Evolutionary conservation across 73 alveolate species (phyloP), one percentile per base, ranked within the genome.

Genomic region (Symbiodinium pilosum): DNA sequence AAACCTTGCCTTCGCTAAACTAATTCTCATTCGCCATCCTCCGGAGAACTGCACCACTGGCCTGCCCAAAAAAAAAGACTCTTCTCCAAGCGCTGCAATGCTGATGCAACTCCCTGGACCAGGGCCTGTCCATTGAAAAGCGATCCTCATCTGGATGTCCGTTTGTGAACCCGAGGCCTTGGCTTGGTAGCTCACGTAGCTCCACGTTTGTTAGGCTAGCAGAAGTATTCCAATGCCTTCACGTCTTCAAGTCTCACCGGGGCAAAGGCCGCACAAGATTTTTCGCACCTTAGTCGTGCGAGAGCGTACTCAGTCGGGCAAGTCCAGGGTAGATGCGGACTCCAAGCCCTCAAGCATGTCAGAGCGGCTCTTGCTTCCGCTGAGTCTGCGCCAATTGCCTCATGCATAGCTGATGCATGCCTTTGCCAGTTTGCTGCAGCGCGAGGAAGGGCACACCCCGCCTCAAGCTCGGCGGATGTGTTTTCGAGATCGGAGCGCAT

Each of bases 11-110:
- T 99, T 99, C 68, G 99, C 99, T 71, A 99, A 39, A 43, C 99
- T 94, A 43, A 99, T 99, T 71, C 99, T 96, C 99, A 99, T 99
- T 44, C 99, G 98, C 99, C 99, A 99, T 75, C 99, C 99, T 87
- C 99, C 99, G 20, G 99, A 99, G 75, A 99, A 99, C 77, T 99
- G 99, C 94, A 93, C 99, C 12, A 84, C 98, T 20, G 96, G 98
- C 97, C 97, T 91, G 51, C 44, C 44, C 11, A 38, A 38, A 34
- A 47, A 47, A 14, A n/a, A 47, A 47, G 14, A 47, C 59, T 47
- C 59, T 47, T 47, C 59, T 9, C 59, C 6, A 47, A 47, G 14
- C 14, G 59, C 14, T 47, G 59, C 14, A 47, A 14, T 47, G 59
- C 21, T 47, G 59, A 47, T 47, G 59, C 59, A 47, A 14, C 59